Evolutionary conservation across 352 stramenopile genomes (phyloP).

Genomic region (Globisporangium solare): DNA sequence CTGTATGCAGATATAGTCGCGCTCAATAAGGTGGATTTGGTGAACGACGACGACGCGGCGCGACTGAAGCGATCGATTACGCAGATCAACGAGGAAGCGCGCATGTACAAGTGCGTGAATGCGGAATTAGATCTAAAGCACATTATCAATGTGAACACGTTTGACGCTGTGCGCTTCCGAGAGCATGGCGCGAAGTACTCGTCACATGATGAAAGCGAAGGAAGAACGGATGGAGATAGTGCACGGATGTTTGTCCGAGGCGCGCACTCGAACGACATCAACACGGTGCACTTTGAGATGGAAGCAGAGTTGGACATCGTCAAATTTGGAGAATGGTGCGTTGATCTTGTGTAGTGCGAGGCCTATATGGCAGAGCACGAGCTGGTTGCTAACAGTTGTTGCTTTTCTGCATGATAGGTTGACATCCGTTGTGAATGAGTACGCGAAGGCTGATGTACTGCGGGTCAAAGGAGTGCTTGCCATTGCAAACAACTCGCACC

Average conservation of each 20-base stretch:
- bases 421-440: slow-evolving; percentile 40
- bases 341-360: neutral
- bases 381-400: neutral
- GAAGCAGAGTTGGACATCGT: slow-evolving; percentile 39
- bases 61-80: slow-evolving; percentile 29
- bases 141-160: slow-evolving; percentile 69
- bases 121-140: slow-evolving; percentile 42
- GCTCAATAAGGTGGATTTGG: slow-evolving; percentile 72
- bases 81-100: slow-evolving; percentile 45
- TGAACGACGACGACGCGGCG: slow-evolving; percentile 24
- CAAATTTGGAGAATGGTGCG: slow-evolving; percentile 52
- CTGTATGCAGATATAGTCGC: slow-evolving; percentile 69
- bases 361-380: no score
- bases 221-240: slow-evolving; percentile 1
- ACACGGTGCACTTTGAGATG: slow-evolving; percentile 53
- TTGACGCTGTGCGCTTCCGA: slow-evolving; percentile 61
- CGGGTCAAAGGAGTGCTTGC: slow-evolving; percentile 64
- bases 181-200: slow-evolving; percentile 2
- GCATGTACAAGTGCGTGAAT: slow-evolving; percentile 39
- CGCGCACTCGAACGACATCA: slow-evolving; percentile 49
- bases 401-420: slow-evolving; percentile 19
- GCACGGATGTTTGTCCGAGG: slow-evolving; percentile 10
- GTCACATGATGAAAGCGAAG: slow-evolving; percentile 14
- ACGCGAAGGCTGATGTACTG: slow-evolving; percentile 55
- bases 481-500: slow-evolving; percentile 31